Evolutionary conservation across 2,329 filamentous ascomycete genomes (phyloP), one percentile per base, ranked within the genome.

Genomic region (Microcera coccophila): DNA sequence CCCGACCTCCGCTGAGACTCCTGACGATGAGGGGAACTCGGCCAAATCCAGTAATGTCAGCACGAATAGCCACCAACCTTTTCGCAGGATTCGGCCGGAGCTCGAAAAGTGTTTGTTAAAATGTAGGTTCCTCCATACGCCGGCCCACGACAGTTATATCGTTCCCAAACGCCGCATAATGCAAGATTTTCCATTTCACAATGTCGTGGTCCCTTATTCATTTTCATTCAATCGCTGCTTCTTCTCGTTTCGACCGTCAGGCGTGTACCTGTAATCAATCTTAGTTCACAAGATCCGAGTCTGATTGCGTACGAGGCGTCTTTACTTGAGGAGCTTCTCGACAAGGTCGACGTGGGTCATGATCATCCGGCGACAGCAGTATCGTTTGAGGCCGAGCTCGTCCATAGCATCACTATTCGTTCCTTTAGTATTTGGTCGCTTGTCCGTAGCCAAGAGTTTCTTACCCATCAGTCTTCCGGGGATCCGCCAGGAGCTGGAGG

Each of bases 271-370:
- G 46, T 31, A 37, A n/a, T 10, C 26, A 3, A 4, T 8, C 37
- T 61, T 49, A 59, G 49, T 20, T 42, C 21, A 4, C 3, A 18
- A 3, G 16, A 15, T 15, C 17, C 3, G 7, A 4, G 28, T 10
- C 7, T 14, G 26, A 16, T 14, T 26, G 10, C 11, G 37, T 20
- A 18, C 15, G 29, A 24, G 21, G 31, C 18, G 28, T 42, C 79
- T 57, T 83, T 83, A 95, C 87, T 91, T 88, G 54, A 98, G 81
- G 38, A 98, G 81, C 73, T 98, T 98, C 77, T 98, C 93, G 59
- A 98, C 96, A 49, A 98, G 76, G 67, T 98, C 93, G 60, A 98
- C 93, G 70, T 98, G 93, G 47, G 93, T 98, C 87, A 98, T 96
- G 68, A 98, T 83, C 93, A 98, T 98, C 62, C 93, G 86, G 58